phyloP scores from a whole-genome alignment of 1,139 yeast species.

The Kurtzmaniella natalensis region DNA sequence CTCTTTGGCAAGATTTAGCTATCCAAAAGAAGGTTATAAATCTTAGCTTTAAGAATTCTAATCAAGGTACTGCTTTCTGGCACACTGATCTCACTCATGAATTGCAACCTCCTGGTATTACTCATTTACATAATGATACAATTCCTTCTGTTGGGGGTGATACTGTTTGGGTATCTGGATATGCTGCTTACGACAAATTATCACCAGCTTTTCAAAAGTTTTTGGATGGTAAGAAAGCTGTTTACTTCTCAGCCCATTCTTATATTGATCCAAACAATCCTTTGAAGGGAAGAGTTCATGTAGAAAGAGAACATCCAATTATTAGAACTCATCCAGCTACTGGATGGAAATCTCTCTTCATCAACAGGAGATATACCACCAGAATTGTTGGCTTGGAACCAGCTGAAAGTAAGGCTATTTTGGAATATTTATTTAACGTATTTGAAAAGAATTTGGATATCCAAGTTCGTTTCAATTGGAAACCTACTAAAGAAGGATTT shows the following conservation, averaged over 20 bases:
- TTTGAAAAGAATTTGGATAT: constrained; percentile 21
- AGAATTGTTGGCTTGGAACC: constrained; percentile 20
- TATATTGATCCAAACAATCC: constrained; percentile 20
- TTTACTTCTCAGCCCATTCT: constrained; percentile 19
- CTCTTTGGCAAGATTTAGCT: constrained; percentile 14
- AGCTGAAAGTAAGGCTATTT: constrained; percentile 15
- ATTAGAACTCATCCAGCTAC: constrained; percentile 16
- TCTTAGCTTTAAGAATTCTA: constrained; percentile 11
- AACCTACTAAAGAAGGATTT: constrained; percentile 34
- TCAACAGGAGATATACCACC: constrained; percentile 18
- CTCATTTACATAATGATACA: constrained; percentile 16
- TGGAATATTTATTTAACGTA: constrained; percentile 18
- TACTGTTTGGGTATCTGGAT: constrained; percentile 16
- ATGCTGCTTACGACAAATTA: constrained; percentile 22
- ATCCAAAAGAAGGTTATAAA: constrained; percentile 11
- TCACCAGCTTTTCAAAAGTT: constrained; percentile 19
- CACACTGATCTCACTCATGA: constrained; percentile 18
- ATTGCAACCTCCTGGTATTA: constrained; percentile 15
- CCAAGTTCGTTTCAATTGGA: constrained; percentile 48
- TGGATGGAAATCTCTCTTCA: constrained; percentile 16
- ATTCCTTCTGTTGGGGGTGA: constrained; percentile 16
- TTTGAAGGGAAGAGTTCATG: constrained; percentile 15
- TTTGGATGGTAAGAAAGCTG: constrained; percentile 20
- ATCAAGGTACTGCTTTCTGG: constrained; percentile 12
- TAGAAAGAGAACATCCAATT: constrained; percentile 17